These are phyloP conservation scores for Sporisorium exsertum DNA, from an alignment of 1,284 basidiomycete genomes.

Conservation along the genomic window DNA sequence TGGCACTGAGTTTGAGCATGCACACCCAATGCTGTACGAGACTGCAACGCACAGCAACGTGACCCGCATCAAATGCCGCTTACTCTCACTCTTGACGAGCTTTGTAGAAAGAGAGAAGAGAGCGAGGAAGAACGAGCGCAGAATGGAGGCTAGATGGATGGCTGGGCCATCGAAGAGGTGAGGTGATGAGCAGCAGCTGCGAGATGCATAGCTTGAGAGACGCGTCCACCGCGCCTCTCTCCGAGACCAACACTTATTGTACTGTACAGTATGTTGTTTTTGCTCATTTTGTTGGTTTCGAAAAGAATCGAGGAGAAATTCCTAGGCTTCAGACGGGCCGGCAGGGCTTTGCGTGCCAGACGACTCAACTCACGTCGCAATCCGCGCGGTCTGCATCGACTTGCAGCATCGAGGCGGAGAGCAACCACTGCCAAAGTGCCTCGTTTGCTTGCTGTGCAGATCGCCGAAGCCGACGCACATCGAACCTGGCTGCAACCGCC, in stretches of 20 bases:
- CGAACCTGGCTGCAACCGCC: conserved; percentile 1
- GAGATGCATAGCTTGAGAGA: conserved; percentile 35
- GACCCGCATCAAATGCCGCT: neutral
- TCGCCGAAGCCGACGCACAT: conserved; percentile 40
- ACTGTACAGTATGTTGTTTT: conserved; percentile 2
- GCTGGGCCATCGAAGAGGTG: neutral
- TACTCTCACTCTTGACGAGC: neutral
- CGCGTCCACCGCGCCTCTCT: conserved; percentile 3
- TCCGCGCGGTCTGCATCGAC: conserved; percentile 9
- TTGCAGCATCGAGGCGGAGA: neutral
- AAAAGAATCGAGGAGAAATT: neutral
- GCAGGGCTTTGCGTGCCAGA: conserved; percentile 26
- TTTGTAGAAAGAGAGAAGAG: no score
- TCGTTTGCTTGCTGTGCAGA: neutral
- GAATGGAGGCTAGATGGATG: conserved; percentile 5
- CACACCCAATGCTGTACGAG: no score
- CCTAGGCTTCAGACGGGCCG: neutral
- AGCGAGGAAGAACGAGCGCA: neutral
- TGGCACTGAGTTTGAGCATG: neutral
- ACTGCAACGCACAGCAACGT: no score
- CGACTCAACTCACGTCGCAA: conserved; percentile 9
- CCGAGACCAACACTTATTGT: conserved; percentile 33
- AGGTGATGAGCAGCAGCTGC: conserved; percentile 9
- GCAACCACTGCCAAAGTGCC: conserved; percentile 1
- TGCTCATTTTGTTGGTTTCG: neutral